Percentiles rank a stretch among this genome's conserved stretches.
Conservation (phyloP, 2,329 filamentous ascomycete genomes). For the Diaporthe sp. region DNA sequence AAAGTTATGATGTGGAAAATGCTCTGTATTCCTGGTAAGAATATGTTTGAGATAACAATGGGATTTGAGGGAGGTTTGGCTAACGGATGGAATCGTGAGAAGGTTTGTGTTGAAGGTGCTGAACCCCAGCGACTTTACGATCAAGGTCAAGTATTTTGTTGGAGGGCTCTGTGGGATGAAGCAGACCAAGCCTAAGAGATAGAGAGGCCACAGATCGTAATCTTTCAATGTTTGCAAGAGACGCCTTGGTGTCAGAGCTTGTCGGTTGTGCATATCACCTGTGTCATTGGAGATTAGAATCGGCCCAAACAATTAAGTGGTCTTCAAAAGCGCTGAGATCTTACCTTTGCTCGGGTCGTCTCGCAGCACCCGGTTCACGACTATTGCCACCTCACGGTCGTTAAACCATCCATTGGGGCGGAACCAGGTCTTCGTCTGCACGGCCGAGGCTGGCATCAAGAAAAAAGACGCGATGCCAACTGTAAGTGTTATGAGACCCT, state of each 20-base stretch:
- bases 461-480: constrained; percentile 65
- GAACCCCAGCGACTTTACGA: constrained; percentile 63
- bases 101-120: constrained; percentile 68
- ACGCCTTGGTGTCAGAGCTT: constrained; percentile 61
- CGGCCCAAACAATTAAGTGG: rapidly evolving
- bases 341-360: constrained; percentile 67
- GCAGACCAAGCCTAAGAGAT: constrained; percentile 60
- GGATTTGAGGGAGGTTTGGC: constrained; percentile 45
- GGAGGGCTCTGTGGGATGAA: constrained; percentile 63
- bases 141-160: constrained; percentile 64
- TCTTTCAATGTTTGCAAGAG: constrained; percentile 65
- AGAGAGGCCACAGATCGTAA: constrained; percentile 69
- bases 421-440: constrained; percentile 64
- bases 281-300: background rate
- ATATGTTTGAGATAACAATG: constrained; percentile 48
- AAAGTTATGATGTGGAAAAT: constrained; percentile 64
- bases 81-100: constrained; percentile 65
- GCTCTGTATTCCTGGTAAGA: constrained; percentile 54
- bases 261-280: constrained; percentile 68
- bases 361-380: constrained; percentile 68
- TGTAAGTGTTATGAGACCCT: constrained; percentile 65
- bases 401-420: constrained; percentile 68
- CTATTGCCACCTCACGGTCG: constrained; percentile 67
- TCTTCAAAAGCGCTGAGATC: rapidly evolving
- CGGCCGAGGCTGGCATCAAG: constrained; percentile 63